A percentile compares a stretch with the other conserved stretches of the same genome.
Conservation (phyloP, 2,329 filamentous ascomycete species). For the Talaromyces sp. region DNA sequence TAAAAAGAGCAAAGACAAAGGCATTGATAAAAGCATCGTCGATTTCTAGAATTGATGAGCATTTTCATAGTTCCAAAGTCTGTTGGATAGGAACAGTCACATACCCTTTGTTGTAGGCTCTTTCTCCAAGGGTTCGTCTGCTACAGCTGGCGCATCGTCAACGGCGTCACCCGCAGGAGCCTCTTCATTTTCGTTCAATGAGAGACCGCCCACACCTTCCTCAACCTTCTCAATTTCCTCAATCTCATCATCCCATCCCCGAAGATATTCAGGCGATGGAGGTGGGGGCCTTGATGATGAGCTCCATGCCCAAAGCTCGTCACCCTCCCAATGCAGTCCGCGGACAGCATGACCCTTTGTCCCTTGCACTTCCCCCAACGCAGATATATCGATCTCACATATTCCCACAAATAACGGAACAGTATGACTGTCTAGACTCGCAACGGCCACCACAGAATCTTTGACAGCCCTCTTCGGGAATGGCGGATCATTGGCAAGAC, state of each 20-base stretch:
- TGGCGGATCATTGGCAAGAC: constrained; percentile 65
- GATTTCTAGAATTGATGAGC: constrained; percentile 57
- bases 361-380: constrained; percentile 58
- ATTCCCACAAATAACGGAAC: constrained; percentile 66
- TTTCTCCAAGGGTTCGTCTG: constrained; percentile 41
- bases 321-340: constrained; percentile 68
- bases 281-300: constrained; percentile 56
- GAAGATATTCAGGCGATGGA: constrained; percentile 55
- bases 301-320: constrained; percentile 70
- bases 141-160: constrained; percentile 34
- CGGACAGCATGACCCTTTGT: constrained; percentile 66
- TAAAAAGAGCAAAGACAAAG: constrained; percentile 64
- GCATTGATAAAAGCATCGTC: constrained; percentile 67
- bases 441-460: constrained; percentile 65
- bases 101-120: constrained; percentile 62
- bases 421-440: constrained; percentile 60
- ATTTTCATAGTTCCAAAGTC: background rate
- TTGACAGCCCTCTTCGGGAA: constrained; percentile 63
- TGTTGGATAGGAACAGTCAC: background rate
- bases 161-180: constrained; percentile 9
- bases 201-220: constrained; percentile 46
- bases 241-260: constrained; percentile 52
- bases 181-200: constrained; percentile 33
- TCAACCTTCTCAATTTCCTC: constrained; percentile 35
- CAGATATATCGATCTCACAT: constrained; percentile 66